Evolutionary conservation across 1,284 basidiomycete species (phyloP), one percentile per base, ranked within the genome.

Genomic region (Tilletia caries): DNA sequence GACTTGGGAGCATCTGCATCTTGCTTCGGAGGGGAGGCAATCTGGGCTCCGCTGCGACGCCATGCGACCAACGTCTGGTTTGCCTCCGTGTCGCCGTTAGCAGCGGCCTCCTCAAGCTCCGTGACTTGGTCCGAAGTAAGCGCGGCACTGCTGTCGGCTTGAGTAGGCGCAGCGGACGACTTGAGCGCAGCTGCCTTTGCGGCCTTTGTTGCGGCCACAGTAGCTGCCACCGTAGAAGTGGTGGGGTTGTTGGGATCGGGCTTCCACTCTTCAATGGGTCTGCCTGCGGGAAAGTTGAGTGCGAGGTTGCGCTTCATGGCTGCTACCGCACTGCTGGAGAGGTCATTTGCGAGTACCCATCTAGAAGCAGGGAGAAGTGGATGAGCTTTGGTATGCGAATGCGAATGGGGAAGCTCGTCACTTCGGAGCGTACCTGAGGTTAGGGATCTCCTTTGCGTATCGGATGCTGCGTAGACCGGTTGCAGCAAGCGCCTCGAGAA

Each of bases 361-460:
- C 93, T 93, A 80, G 1, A 29, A 41, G 8, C 37, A 41, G 15
- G 37, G 25, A 2, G 25, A 65, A 10, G 8, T 12, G 8, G 25
- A 65, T 25, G 20, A 46, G n/a, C 27, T 33, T 50, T 20, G n/a
- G 64, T 4, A 29, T 27, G 18, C 44, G n/a, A 54, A 67, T n/a
- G 33, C 10, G 13, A 48, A n/a, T 44, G 43, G 43, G 20, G 43
- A 8, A 44, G 43, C 43, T n/a, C n/a, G n/a, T n/a, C n/a, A n/a
- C n/a, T n/a, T n/a, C n/a, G n/a, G 20, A 29, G 32, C 85, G 68
- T 71, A 95, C 91, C 90, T 92, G 72, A 95, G 88, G 46, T 91
- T 87, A 0, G 95, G 94, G 12, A 99, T 95, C 85, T 99, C 95
- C 78, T 97, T 95, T 0, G 95, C 95, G 82, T 98, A 98, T 37